Percentiles rank a stretch among this genome's conserved stretches.
These are phyloP conservation scores for Vanderwaltozyma verrucispora DNA, from an alignment of 805 yeast species.

Conservation along the genomic window DNA sequence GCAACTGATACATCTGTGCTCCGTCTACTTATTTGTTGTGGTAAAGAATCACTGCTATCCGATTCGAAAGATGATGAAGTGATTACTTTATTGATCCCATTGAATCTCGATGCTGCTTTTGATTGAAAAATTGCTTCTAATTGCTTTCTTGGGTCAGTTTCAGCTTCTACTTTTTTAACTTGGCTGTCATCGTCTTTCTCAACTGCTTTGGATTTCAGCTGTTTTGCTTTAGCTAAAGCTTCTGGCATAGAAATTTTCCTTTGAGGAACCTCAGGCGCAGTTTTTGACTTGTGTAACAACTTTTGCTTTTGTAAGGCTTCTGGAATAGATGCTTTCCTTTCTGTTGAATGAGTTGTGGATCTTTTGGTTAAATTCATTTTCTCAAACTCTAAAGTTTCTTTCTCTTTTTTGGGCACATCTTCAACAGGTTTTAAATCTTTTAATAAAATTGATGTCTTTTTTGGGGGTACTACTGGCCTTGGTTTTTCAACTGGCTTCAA, in stretches of 20 bases:
- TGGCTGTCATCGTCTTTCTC: too few species aligned
- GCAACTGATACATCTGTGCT: not conserved
- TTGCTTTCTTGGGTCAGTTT: conserved; percentile 2
- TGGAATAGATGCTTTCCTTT: conserved; percentile 9
- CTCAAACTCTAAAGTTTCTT: not conserved
- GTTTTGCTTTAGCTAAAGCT: conserved; percentile 17
- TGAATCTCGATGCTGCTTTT: too few species aligned
- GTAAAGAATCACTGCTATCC: too few species aligned
- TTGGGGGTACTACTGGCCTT: conserved; percentile 11
- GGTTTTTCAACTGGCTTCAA: conserved; percentile 4
- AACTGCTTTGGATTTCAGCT: conserved; percentile 5
- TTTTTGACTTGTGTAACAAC: conserved; percentile 4
- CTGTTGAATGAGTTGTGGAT: conserved; percentile 4
- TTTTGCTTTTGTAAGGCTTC: conserved; percentile 14
- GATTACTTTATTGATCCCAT: too few species aligned
- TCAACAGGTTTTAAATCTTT: conserved; percentile 12
- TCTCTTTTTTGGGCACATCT: not conserved
- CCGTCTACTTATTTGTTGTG: not conserved
- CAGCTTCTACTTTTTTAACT: not conserved
- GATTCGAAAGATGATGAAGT: too few species aligned
- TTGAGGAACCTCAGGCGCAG: conserved; percentile 18
- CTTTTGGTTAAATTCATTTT: conserved; percentile 5
- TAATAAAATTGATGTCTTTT: conserved; percentile 4
- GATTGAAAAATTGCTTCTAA: conserved; percentile 12
- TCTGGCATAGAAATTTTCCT: conserved; percentile 25